These are phyloP conservation scores for Agaricus bisporus DNA, from an alignment of 768 basidiomycete species.

Conservation along the genomic window DNA sequence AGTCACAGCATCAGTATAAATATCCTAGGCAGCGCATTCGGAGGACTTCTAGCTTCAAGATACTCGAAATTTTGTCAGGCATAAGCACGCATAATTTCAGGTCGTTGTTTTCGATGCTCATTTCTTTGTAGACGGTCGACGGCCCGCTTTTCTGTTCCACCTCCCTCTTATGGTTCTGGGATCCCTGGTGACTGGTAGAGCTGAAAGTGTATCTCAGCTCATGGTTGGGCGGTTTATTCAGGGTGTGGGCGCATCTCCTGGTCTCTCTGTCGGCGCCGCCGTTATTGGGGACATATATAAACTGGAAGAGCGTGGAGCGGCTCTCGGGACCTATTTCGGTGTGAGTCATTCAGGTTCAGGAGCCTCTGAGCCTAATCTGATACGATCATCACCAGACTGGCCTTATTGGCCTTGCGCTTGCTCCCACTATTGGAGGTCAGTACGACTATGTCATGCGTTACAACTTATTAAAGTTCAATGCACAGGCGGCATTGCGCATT, in stretches of 20 bases:
- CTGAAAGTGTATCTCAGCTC: conserved; percentile 35
- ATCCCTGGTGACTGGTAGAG: conserved; percentile 51
- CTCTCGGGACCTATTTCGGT: conserved; percentile 50
- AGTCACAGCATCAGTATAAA: conserved; percentile 26
- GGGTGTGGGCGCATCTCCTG: conserved; percentile 54
- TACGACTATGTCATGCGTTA: background rate
- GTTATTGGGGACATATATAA: conserved; percentile 59
- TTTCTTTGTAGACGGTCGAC: conserved; percentile 48
- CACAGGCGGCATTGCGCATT: conserved; percentile 6
- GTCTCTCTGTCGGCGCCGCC: conserved; percentile 44
- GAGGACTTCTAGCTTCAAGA: conserved; percentile 20
- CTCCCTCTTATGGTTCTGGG: conserved; percentile 53
- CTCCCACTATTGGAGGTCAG: conserved; percentile 50
- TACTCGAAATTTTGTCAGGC: conserved; percentile 30
- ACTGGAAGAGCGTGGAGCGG: conserved; percentile 48
- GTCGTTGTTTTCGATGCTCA: background rate
- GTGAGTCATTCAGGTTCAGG: conserved; percentile 19
- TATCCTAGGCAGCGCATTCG: conserved; percentile 24
- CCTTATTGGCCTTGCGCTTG: conserved; percentile 22
- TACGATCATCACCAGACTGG: background rate
- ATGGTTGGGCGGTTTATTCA: conserved; percentile 59
- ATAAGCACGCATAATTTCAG: background rate
- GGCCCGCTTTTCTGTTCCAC: conserved; percentile 48
- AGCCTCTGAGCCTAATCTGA: background rate
- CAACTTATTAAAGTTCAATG: background rate